Conservation (phyloP, 352 stramenopile species). For the Phytophthora tentaculata region DNA sequence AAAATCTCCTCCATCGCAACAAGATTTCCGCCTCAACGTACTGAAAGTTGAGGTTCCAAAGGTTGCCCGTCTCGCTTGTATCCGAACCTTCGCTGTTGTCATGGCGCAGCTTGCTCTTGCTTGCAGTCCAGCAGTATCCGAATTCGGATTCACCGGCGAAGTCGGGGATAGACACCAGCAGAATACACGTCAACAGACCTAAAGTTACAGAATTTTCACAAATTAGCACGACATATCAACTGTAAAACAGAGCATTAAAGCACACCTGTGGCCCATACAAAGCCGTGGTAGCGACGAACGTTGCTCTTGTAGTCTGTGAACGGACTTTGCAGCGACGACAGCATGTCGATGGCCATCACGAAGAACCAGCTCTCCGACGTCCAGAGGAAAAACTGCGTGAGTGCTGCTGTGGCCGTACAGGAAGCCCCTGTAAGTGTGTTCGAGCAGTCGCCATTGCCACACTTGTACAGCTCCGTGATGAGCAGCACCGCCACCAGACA, state of each 20-base stretch:
- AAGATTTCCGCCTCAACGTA: slow-evolving; percentile 31
- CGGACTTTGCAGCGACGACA: slow-evolving; percentile 83
- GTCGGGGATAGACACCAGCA: slow-evolving; percentile 75
- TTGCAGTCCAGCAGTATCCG: slow-evolving; percentile 85
- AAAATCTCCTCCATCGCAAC: neutral
- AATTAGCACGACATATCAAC: slow-evolving; percentile 5
- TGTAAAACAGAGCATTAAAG: neutral
- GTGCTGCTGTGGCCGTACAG: slow-evolving; percentile 68
- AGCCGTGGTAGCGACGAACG: slow-evolving; percentile 82
- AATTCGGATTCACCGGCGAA: slow-evolving; percentile 83
- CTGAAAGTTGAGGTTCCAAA: slow-evolving; percentile 90
- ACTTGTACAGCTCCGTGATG: slow-evolving; percentile 87
- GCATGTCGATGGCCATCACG: slow-evolving; percentile 90
- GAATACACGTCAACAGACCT: slow-evolving; percentile 67
- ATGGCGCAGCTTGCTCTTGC: slow-evolving; percentile 60
- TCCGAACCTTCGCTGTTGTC: slow-evolving; percentile 18
- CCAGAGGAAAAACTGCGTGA: slow-evolving; percentile 91
- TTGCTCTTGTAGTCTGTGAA: slow-evolving; percentile 91
- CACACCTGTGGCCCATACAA: slow-evolving; percentile 81
- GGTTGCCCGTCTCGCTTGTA: slow-evolving; percentile 49
- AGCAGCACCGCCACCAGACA: slow-evolving; percentile 81
- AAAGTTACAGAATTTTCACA: slow-evolving; percentile 15
- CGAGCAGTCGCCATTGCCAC: slow-evolving; percentile 45
- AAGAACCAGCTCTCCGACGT: slow-evolving; percentile 90
- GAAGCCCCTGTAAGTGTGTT: slow-evolving; percentile 45